Evolutionary conservation across 116 monocot species (phyloP).

Genomic region (Phalaenopsis hybrid): DNA sequence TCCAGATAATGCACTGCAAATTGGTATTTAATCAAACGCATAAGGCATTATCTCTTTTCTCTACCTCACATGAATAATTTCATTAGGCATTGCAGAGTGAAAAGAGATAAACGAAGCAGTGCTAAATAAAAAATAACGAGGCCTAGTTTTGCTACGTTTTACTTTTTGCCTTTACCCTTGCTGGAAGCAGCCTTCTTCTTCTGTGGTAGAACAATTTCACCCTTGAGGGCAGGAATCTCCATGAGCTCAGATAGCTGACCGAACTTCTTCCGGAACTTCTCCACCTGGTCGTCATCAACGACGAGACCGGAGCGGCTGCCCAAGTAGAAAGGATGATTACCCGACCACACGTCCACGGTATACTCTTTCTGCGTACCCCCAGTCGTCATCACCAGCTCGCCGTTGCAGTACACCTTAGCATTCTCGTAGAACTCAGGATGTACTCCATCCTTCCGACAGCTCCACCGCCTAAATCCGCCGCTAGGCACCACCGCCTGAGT

Average conservation of each 20-base stretch:
- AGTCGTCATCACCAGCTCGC: slow-evolving; percentile 86
- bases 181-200: slow-evolving; percentile 33
- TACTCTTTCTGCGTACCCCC: slow-evolving; percentile 81
- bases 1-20: too few relatives aligned
- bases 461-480: slow-evolving; percentile 21
- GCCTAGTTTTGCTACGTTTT: slow-evolving; percentile 20
- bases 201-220: slow-evolving; percentile 55
- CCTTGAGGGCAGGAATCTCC: slow-evolving; percentile 65
- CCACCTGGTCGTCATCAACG: slow-evolving; percentile 63
- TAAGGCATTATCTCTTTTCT: too few relatives aligned
- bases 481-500: background rate
- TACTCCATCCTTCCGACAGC: slow-evolving; percentile 64
- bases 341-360: slow-evolving; percentile 83
- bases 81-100: background rate
- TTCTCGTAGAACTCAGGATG: slow-evolving; percentile 83
- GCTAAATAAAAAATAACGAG: background rate
- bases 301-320: slow-evolving; percentile 53
- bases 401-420: slow-evolving; percentile 88
- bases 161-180: slow-evolving; percentile 51
- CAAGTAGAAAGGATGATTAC: slow-evolving; percentile 88
- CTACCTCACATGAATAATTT: background rate
- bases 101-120: background rate
- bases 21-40: too few relatives aligned
- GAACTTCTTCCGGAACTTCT: slow-evolving; percentile 84
- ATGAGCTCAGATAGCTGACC: slow-evolving; percentile 41